Percentiles rank a stretch among this genome's conserved stretches.
phyloP scores from a whole-genome alignment of 495 filamentous ascomycete species.

The Letharia lupina region DNA sequence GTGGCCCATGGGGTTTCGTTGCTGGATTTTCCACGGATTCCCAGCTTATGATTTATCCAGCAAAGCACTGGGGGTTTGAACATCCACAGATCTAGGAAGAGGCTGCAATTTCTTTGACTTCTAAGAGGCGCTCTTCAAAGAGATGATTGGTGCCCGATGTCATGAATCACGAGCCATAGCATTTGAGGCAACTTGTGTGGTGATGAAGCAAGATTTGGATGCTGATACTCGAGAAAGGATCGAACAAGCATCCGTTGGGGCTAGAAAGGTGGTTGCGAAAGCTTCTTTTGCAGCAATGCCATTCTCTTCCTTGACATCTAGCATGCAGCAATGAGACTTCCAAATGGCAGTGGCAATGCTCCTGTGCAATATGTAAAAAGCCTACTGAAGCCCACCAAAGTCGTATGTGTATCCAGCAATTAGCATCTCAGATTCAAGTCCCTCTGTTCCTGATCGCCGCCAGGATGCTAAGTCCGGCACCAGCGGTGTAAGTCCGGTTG shows the following conservation, averaged over 20 bases:
- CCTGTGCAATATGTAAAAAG: neutral
- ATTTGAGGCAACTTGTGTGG: neutral
- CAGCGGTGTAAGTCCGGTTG: no score
- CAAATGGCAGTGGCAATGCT: neutral
- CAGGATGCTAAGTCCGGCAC: neutral
- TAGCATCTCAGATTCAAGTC: neutral
- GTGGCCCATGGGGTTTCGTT: constrained; percentile 20
- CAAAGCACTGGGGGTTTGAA: constrained; percentile 16
- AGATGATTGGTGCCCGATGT: neutral
- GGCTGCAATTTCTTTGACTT: neutral
- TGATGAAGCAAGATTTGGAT: neutral
- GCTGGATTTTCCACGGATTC: constrained; percentile 15
- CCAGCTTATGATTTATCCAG: constrained; percentile 15
- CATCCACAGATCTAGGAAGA: neutral
- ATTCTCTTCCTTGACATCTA: neutral
- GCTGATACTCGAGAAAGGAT: neutral
- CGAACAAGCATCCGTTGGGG: neutral
- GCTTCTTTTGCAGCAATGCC: neutral
- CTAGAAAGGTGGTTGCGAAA: neutral
- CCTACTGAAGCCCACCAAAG: neutral
- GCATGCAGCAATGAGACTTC: neutral
- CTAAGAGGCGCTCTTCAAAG: neutral
- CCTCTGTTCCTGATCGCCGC: constrained; percentile 9
- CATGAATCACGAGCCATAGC: neutral
- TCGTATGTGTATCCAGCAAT: neutral